Evolutionary conservation across 768 basidiomycete genomes (phyloP).

Genomic region (Auriscalpium microsporum): DNA sequence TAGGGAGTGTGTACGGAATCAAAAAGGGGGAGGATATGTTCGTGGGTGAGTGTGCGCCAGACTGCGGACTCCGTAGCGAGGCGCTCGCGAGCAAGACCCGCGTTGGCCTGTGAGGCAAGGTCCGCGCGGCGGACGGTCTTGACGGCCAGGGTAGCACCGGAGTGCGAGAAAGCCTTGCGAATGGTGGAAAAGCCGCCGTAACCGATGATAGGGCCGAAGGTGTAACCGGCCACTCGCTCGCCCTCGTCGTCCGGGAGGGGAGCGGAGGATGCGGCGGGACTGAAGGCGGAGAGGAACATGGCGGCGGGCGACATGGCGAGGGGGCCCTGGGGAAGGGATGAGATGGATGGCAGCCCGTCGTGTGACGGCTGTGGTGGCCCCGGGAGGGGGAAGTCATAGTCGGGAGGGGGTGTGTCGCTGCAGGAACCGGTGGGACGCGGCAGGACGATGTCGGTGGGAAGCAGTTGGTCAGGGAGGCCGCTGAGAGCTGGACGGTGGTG

Average conservation of each 20-base stretch:
- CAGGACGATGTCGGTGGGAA: no score
- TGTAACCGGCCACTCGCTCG: slow-evolving; percentile 59
- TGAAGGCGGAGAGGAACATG: slow-evolving; percentile 63
- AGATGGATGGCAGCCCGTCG: slow-evolving; percentile 2
- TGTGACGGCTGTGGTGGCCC: neutral
- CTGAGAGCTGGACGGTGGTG: no score
- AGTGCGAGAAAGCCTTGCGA: slow-evolving; percentile 52
- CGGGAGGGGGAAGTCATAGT: neutral
- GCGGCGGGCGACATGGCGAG: slow-evolving; percentile 56
- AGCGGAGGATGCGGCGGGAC: slow-evolving; percentile 27
- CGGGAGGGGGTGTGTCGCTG: no score
- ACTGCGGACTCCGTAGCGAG: slow-evolving; percentile 63
- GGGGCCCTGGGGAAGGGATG: slow-evolving; percentile 7
- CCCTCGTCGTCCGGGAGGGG: slow-evolving; percentile 58
- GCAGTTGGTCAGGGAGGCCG: no score
- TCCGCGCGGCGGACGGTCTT: slow-evolving; percentile 69
- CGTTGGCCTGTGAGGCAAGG: slow-evolving; percentile 41
- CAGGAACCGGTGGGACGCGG: no score
- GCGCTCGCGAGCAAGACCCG: slow-evolving; percentile 40
- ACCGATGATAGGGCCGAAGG: slow-evolving; percentile 68
- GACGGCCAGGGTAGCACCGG: slow-evolving; percentile 65
- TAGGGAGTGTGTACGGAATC: slow-evolving; percentile 46
- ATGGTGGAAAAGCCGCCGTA: slow-evolving; percentile 79
- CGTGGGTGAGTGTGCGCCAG: slow-evolving; percentile 74
- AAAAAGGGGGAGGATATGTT: slow-evolving; percentile 83